Evolutionary conservation across 2,329 filamentous ascomycete species (phyloP).

Genomic region (Samsoniella hepiali): DNA sequence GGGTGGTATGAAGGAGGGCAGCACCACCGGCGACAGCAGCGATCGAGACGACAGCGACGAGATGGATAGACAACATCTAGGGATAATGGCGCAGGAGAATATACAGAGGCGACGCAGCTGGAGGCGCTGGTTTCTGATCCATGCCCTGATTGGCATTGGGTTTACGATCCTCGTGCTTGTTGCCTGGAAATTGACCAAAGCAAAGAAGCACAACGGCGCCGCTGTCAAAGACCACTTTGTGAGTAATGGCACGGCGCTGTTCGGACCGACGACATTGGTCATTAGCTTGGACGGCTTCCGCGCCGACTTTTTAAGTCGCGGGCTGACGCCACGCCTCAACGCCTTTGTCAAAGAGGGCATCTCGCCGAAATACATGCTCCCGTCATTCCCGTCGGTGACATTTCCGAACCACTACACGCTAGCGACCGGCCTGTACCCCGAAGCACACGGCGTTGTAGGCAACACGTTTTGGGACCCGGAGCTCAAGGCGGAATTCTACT

Average conservation of each 20-base stretch:
- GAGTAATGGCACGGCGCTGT: slow-evolving; percentile 84
- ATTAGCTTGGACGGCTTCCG: slow-evolving; percentile 95
- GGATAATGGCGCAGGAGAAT: slow-evolving; percentile 47
- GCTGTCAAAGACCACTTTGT: slow-evolving; percentile 28
- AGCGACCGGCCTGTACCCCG: slow-evolving; percentile 86
- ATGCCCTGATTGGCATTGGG: slow-evolving; percentile 49
- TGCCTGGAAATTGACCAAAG: slow-evolving; percentile 57
- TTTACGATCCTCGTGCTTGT: slow-evolving; percentile 55
- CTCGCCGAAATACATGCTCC: slow-evolving; percentile 87
- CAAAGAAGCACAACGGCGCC: slow-evolving; percentile 35
- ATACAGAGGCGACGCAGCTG: slow-evolving; percentile 49
- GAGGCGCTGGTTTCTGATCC: slow-evolving; percentile 52
- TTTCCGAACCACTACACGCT: slow-evolving; percentile 97
- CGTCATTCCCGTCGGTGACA: slow-evolving; percentile 92
- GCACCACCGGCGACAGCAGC: slow-evolving; percentile 59
- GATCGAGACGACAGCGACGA: slow-evolving; percentile 59
- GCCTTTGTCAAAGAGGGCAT: slow-evolving; percentile 78
- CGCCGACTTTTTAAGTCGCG: slow-evolving; percentile 83
- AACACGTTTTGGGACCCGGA: slow-evolving; percentile 92
- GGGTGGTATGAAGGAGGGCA: slow-evolving; percentile 66
- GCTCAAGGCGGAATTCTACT: slow-evolving; percentile 77
- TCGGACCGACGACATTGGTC: slow-evolving; percentile 87
- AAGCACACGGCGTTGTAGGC: slow-evolving; percentile 87
- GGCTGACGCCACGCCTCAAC: slow-evolving; percentile 77
- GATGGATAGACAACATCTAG: slow-evolving; percentile 51